Conservation (phyloP, 192 early-diverging fungal genomes). For the Spinellus fusiger region DNA sequence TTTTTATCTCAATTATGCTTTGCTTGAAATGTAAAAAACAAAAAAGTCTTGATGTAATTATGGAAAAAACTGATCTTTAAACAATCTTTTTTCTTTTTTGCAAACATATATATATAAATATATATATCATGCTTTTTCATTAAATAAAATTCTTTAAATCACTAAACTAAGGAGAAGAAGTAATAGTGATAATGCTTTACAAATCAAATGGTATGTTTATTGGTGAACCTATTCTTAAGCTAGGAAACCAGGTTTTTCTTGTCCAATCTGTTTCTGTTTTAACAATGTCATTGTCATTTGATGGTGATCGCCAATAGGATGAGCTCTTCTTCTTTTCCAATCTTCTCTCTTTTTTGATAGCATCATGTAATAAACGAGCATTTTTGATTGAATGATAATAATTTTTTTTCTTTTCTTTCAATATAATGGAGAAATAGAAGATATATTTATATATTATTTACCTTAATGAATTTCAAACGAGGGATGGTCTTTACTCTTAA, state of each 20-base stretch:
- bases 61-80: too few relatives aligned
- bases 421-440: background rate
- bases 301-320: background rate
- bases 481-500: background rate
- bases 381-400: background rate
- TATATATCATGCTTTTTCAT: too few relatives aligned
- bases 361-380: background rate
- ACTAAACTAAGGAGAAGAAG: too few relatives aligned
- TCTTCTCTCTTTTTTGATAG: constrained; percentile 1
- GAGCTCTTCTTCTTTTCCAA: background rate
- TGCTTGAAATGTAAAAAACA: too few relatives aligned
- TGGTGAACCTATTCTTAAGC: background rate
- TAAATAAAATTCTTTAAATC: too few relatives aligned
- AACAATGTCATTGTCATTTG: background rate
- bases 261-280: background rate
- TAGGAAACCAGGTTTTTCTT: constrained; percentile 8
- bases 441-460: background rate
- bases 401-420: constrained; percentile 1
- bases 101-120: too few relatives aligned
- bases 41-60: too few relatives aligned
- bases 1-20: too few relatives aligned
- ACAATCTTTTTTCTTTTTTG: too few relatives aligned
- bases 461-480: background rate
- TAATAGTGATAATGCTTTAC: too few relatives aligned
- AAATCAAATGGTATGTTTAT: constrained; percentile 3